Base-by-base conservation (phyloP, 2,329 filamentous ascomycete species). In the Aspergillus transmontanensis region DNA sequence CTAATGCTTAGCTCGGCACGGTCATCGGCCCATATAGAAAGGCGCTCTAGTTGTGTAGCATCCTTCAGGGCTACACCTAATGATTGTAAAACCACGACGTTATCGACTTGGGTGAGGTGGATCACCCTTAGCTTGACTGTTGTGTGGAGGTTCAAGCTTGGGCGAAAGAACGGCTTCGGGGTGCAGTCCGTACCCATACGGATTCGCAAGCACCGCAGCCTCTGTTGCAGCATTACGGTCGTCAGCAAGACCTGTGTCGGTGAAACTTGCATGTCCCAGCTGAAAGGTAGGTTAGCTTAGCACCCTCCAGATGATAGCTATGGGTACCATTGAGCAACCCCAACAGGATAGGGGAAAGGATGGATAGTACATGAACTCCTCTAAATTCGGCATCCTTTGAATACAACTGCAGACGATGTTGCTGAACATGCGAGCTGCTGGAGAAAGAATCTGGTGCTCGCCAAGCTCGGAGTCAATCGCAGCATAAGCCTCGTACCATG, bases 191-290 rank as follows among this genome's bases (percentile, higher is more conserved):
- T 60, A 36, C 59, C 59, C 51, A 60, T 36, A 19, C 59, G 51
- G 2, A 60, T 51, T n/a, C 53, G 51, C 14, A 60, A 12, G 30
- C 6, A n/a, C 21, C 14, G 21, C 2, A 60, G 50, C 26, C n/a
- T 46, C 10, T 16, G 51, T 19, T 16, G 59, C 30, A 55, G 1
- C 50, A 60, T 14, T 11, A 60, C 26, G 23, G 51, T 45, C 6
- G 59, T 55, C 39, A 60, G n/a, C 51, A 60, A 39, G 19, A n/a
- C 11, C 39, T 60, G 51, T 19, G 59, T 60, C 6, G 43, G 39
- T 9, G 59, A 56, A 16, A 60, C 41, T 32, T 56, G 51, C 59
- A 60, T 55, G 16, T 60, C 51, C 59, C 59, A 60, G 16, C 59
- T 60, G 41, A 30, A 21, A 21, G 30, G n/a, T 21, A 11, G 19